phyloP scores from a whole-genome alignment of 805 yeast species.

The Helenozyma baotianmanensis region DNA sequence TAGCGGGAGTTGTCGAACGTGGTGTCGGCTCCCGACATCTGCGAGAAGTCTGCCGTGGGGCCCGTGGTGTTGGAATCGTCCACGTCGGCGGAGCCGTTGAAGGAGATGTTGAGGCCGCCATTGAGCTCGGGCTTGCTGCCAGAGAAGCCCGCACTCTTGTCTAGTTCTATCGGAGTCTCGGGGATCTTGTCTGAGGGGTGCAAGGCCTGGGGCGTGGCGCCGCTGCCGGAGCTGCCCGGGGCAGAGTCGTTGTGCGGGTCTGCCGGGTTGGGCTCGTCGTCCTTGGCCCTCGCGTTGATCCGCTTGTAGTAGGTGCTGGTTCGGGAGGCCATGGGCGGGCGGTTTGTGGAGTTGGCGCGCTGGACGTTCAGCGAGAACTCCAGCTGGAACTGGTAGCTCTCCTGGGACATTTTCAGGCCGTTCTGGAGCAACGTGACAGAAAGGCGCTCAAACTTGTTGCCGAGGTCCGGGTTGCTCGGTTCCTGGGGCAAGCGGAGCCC shows the following conservation, averaged over 20 bases:
- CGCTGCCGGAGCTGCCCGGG: not conserved
- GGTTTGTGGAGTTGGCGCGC: conserved; percentile 16
- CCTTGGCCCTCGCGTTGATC: conserved; percentile 20
- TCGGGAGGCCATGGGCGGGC: conserved; percentile 10
- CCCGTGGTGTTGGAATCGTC: not conserved
- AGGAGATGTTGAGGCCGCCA: conserved; percentile 9
- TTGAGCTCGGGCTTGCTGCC: not conserved
- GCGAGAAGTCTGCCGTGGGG: not conserved
- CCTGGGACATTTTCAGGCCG: conserved; percentile 28
- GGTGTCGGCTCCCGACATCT: not conserved
- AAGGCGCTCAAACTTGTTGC: conserved; percentile 33
- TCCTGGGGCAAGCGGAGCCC: too few species aligned
- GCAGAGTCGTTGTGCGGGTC: not conserved
- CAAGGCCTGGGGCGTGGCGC: not conserved
- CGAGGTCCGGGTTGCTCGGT: conserved; percentile 30
- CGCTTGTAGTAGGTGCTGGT: conserved; percentile 30
- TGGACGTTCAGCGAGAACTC: conserved; percentile 37
- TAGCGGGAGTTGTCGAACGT: not conserved
- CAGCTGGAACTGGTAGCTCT: conserved; percentile 35
- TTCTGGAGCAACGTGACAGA: conserved; percentile 33
- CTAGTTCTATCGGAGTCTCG: not conserved
- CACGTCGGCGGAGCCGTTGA: not conserved
- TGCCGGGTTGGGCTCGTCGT: conserved; percentile 1
- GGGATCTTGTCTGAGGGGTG: conserved; percentile 1
- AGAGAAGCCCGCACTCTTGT: conserved; percentile 1